phyloP scores from a whole-genome alignment of 352 stramenopile species.

The Elongisporangium undulatum region DNA sequence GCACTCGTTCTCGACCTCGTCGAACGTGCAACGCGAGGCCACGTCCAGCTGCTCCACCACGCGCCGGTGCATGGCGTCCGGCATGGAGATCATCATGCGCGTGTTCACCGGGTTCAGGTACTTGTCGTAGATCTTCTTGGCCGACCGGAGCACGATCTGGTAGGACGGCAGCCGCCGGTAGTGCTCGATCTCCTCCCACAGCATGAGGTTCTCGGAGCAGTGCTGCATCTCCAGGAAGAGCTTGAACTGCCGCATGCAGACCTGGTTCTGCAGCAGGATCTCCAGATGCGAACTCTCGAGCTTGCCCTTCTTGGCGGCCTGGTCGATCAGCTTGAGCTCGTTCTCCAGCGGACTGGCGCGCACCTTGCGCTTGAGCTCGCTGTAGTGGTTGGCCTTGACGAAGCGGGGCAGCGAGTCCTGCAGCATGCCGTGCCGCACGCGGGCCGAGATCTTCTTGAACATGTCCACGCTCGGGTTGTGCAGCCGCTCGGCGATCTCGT shows the following conservation, averaged over 20 bases:
- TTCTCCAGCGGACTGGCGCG: slow-evolving; percentile 31
- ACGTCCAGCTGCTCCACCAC: slow-evolving; percentile 57
- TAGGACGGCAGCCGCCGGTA: slow-evolving; percentile 74
- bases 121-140: slow-evolving; percentile 86
- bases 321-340: slow-evolving; percentile 52
- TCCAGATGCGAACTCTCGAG: slow-evolving; percentile 73
- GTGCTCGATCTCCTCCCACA: slow-evolving; percentile 84
- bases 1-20: slow-evolving; percentile 73
- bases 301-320: slow-evolving; percentile 64
- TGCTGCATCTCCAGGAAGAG: slow-evolving; percentile 74
- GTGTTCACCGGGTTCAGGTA: slow-evolving; percentile 65
- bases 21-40: slow-evolving; percentile 62
- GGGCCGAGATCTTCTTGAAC: slow-evolving; percentile 74
- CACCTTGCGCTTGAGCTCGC: slow-evolving; percentile 60
- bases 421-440: slow-evolving; percentile 66
- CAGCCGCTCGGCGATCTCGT: slow-evolving; percentile 64
- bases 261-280: slow-evolving; percentile 61
- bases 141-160: slow-evolving; percentile 78
- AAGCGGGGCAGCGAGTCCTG: slow-evolving; percentile 77
- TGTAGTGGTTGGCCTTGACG: slow-evolving; percentile 67
- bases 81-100: slow-evolving; percentile 48
- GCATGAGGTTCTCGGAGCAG: slow-evolving; percentile 78
- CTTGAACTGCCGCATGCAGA: slow-evolving; percentile 61
- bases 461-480: slow-evolving; percentile 76
- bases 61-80: slow-evolving; percentile 35